phyloP scores from a whole-genome alignment of 2,329 filamentous ascomycete genomes.

The Aulographum hederae region DNA sequence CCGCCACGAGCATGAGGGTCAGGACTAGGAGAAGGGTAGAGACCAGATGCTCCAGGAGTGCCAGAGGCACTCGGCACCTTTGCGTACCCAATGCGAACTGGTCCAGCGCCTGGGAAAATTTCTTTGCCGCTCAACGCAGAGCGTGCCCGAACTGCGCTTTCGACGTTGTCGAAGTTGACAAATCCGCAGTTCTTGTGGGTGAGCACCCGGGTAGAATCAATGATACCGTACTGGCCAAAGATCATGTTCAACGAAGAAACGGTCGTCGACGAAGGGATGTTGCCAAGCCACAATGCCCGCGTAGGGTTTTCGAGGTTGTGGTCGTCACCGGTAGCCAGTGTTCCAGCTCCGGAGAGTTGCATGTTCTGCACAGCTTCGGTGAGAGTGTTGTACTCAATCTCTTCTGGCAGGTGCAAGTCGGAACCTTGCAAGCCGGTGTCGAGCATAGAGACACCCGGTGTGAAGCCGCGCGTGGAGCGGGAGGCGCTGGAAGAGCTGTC shows the following conservation, averaged over 20 bases:
- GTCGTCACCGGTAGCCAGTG: conserved; percentile 49
- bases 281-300: conserved; percentile 88
- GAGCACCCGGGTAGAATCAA: conserved; percentile 78
- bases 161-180: conserved; percentile 85
- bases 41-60: conserved; percentile 73
- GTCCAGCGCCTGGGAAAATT: conserved; percentile 91
- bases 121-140: conserved; percentile 85
- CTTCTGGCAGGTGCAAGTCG: conserved; percentile 57
- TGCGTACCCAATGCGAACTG: conserved; percentile 89
- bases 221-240: conserved; percentile 82
- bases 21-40: conserved; percentile 80
- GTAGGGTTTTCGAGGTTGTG: conserved; percentile 75
- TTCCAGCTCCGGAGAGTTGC: conserved; percentile 40
- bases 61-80: conserved; percentile 82
- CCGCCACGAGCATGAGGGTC: conserved; percentile 48
- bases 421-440: conserved; percentile 48
- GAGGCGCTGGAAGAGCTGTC: conserved; percentile 51
- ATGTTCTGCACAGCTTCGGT: conserved; percentile 69
- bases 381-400: conserved; percentile 62
- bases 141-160: conserved; percentile 81
- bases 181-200: conserved; percentile 99
- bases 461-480: conserved; percentile 48
- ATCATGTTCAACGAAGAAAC: conserved; percentile 88
- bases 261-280: conserved; percentile 91
- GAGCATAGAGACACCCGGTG: conserved; percentile 56